Percentiles rank a stretch among this genome's conserved stretches.
Evolutionary conservation across 2,329 filamentous ascomycete species (phyloP).

Genomic region (Epichloe uncinata): DNA sequence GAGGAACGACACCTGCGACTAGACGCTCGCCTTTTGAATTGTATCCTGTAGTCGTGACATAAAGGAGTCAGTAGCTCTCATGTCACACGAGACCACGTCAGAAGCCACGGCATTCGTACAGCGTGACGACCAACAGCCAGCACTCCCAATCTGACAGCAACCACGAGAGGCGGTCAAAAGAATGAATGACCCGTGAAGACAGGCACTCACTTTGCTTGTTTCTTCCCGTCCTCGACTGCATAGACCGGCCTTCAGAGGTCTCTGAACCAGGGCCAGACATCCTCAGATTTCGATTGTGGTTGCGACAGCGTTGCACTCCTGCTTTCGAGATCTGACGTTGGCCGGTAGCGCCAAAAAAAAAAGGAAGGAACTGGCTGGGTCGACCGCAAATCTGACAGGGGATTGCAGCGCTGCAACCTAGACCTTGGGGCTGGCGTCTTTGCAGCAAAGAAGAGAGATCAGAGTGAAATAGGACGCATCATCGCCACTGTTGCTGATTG

Average conservation of each 20-base stretch:
- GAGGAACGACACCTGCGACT: conserved; percentile 85
- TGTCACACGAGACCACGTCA: conserved; percentile 1
- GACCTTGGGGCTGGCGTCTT: conserved; percentile 7
- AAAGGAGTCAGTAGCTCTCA: conserved; percentile 9
- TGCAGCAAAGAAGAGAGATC: conserved; percentile 7
- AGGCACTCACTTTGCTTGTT: conserved; percentile 61
- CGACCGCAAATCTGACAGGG: conserved; percentile 6
- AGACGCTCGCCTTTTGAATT: conserved; percentile 83
- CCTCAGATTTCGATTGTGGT: conserved; percentile 9
- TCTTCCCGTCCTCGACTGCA: conserved; percentile 64
- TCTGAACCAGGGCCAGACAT: conserved; percentile 25
- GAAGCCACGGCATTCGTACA: neutral
- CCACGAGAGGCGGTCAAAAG: neutral
- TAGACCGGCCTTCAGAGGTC: conserved; percentile 34
- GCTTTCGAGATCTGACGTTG: conserved; percentile 1
- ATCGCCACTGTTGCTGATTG: conserved; percentile 4
- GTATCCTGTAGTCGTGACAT: conserved; percentile 55
- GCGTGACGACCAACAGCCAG: neutral
- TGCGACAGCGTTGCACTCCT: neutral
- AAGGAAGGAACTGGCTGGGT: conserved; percentile 2
- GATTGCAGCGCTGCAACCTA: conserved; percentile 5
- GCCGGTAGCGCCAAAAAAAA: neutral
- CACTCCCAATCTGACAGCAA: neutral
- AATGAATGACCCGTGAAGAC: conserved; percentile 2
- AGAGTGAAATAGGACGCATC: conserved; percentile 9